Evolutionary conservation across 2,329 filamentous ascomycete genomes (phyloP).

Genomic region (Diplodia mutila): DNA sequence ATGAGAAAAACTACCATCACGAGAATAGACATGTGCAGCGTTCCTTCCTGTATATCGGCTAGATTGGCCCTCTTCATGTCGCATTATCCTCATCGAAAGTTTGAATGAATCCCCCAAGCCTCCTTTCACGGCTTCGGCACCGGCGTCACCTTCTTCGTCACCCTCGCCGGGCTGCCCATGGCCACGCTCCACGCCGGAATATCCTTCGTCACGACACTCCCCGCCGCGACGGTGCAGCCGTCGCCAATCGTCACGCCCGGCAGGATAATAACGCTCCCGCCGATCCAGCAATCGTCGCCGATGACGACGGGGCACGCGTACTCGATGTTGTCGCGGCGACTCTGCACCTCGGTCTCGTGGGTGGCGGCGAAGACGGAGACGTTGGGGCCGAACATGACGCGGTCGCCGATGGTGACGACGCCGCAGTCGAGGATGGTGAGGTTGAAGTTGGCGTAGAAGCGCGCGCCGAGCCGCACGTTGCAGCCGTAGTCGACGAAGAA

Average conservation of each 20-base stretch:
- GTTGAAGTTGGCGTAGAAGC: slow-evolving; percentile 67
- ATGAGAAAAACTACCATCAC: too few species aligned
- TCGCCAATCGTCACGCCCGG: slow-evolving; percentile 78
- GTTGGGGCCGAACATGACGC: slow-evolving; percentile 58
- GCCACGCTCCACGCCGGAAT: slow-evolving; percentile 66
- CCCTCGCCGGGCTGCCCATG: slow-evolving; percentile 67
- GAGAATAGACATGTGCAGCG: too few species aligned
- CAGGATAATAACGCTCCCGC: slow-evolving; percentile 60
- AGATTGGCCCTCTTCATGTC: too few species aligned
- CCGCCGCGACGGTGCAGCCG: slow-evolving; percentile 75
- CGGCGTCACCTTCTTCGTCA: slow-evolving; percentile 49
- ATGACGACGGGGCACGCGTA: slow-evolving; percentile 55
- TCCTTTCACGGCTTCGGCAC: slow-evolving; percentile 22
- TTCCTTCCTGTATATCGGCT: too few species aligned
- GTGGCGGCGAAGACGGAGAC: slow-evolving; percentile 58
- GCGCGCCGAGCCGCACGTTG: slow-evolving; percentile 64
- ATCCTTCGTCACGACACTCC: slow-evolving; percentile 79
- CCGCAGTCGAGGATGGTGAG: slow-evolving; percentile 57
- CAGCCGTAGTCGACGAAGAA: slow-evolving; percentile 68
- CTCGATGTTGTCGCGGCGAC: slow-evolving; percentile 53
- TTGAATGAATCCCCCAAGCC: too few species aligned
- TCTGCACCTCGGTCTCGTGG: slow-evolving; percentile 57
- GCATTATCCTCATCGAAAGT: too few species aligned
- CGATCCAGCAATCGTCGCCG: slow-evolving; percentile 52
- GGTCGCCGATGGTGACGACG: slow-evolving; percentile 56